These are phyloP conservation scores for Ophiostoma piceae DNA, from an alignment of 2,329 filamentous ascomycete genomes.

Conservation along the genomic window DNA sequence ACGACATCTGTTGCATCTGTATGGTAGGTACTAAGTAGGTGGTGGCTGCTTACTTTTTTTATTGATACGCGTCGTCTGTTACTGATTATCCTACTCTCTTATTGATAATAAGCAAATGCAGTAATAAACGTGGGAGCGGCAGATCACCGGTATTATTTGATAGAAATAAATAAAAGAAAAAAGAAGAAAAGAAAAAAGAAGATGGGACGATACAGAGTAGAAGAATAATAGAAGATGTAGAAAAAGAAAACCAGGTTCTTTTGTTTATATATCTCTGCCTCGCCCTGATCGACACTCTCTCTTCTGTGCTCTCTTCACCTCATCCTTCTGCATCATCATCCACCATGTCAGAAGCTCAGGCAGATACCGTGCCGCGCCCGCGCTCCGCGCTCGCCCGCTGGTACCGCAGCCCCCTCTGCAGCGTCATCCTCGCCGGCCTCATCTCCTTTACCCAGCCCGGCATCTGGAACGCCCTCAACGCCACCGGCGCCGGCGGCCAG, in stretches of 20 bases:
- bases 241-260: neutral
- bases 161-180: no score
- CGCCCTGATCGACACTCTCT: neutral
- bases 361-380: conserved; percentile 4
- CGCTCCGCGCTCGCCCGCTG: conserved; percentile 6
- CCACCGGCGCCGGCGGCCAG: conserved; percentile 16
- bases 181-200: neutral
- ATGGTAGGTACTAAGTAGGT: no score
- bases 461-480: conserved; percentile 15
- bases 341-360: conserved; percentile 4
- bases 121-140: no score
- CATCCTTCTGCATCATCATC: no score
- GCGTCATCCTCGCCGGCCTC: conserved; percentile 13
- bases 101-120: no score
- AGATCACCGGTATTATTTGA: no score
- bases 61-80: no score
- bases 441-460: conserved; percentile 14
- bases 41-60: no score
- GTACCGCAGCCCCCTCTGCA: conserved; percentile 14
- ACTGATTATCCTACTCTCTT: no score
- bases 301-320: no score
- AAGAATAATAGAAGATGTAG: neutral
- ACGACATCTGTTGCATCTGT: conserved; percentile 12
- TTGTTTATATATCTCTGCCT: neutral
- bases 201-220: neutral